phyloP scores from a whole-genome alignment of 208 protist genomes.

The Acanthamoeba rhysodes region DNA sequence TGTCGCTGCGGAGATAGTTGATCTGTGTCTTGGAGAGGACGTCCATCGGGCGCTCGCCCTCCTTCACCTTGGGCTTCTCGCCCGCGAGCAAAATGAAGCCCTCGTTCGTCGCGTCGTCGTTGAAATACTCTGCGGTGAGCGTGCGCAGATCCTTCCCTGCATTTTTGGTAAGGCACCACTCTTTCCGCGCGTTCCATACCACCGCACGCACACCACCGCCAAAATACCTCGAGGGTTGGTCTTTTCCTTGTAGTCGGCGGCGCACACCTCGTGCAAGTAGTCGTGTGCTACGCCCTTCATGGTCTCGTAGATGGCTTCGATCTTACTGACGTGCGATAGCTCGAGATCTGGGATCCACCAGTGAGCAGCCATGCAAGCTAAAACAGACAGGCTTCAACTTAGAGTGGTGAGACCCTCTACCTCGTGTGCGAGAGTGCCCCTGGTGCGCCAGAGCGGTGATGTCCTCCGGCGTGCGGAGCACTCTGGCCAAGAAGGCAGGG shows the following conservation, averaged over 20 bases:
- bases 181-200: too few species aligned
- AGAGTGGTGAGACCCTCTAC: neutral
- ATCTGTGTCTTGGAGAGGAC: conserved; percentile 16
- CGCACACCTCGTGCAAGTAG: neutral
- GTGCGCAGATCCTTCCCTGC: neutral
- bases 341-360: neutral
- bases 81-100: neutral
- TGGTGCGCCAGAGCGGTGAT: neutral
- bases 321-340: neutral
- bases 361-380: neutral
- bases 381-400: neutral
- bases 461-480: neutral
- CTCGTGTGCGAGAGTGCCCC: neutral
- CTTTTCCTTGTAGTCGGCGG: neutral
- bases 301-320: neutral
- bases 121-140: neutral
- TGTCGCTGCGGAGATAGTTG: neutral
- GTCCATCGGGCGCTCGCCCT: neutral
- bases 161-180: neutral
- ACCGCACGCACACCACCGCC: too few species aligned
- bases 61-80: neutral
- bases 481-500: neutral
- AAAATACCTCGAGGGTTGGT: neutral
- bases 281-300: neutral
- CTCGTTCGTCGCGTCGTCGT: neutral